A percentile compares a stretch with the other conserved stretches of the same genome.
Conservation (phyloP, 345 rosid species). For the Stellera chamaejasme region DNA sequence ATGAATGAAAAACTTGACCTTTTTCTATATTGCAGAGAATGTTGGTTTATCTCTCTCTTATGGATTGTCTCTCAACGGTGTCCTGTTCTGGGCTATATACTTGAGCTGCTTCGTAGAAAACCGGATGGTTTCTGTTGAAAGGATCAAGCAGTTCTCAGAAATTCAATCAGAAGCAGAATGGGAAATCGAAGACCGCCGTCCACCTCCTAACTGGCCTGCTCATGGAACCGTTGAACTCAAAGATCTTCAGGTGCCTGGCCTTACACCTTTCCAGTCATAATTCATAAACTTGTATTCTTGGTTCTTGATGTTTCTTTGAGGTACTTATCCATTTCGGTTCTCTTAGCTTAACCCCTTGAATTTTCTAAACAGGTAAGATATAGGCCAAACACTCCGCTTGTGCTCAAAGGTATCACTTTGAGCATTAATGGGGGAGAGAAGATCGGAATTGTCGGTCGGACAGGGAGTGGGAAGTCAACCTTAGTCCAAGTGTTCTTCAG, state of each 20-base stretch:
- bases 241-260: constrained; percentile 64
- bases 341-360: neutral
- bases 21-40: constrained; percentile 42
- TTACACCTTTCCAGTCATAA: neutral
- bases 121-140: constrained; percentile 88
- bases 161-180: constrained; percentile 76
- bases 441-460: constrained; percentile 87
- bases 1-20: neutral
- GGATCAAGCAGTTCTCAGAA: constrained; percentile 81
- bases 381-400: constrained; percentile 80
- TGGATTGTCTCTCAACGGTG: constrained; percentile 77
- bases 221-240: constrained; percentile 58
- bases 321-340: neutral
- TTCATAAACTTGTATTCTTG: neutral
- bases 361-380: constrained; percentile 59
- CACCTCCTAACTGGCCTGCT: constrained; percentile 74
- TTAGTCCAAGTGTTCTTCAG: constrained; percentile 84
- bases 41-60: constrained; percentile 90
- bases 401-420: constrained; percentile 72
- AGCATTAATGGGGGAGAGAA: constrained; percentile 83
- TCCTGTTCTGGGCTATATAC: constrained; percentile 71
- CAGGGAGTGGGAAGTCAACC: constrained; percentile 96
- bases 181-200: constrained; percentile 48
- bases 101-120: constrained; percentile 89
- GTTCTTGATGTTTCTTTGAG: neutral